Conservation (phyloP, 2,329 filamentous ascomycete genomes). For the Truncatella angustata region DNA sequence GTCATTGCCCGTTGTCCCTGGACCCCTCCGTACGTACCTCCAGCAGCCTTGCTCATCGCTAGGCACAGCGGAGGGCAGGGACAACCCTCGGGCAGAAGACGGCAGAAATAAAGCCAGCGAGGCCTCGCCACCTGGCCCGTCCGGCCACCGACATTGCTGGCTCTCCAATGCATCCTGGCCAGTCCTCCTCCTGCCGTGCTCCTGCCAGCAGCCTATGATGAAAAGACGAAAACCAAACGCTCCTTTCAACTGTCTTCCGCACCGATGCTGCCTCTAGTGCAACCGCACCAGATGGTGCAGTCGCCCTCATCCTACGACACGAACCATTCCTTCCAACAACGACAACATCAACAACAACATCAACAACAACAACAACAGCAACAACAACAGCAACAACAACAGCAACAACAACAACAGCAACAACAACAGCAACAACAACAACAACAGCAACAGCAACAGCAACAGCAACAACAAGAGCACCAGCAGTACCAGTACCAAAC, state of each 20-base stretch:
- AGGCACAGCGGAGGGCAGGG: constrained; percentile 10
- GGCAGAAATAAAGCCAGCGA: not conserved
- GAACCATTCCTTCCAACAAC: constrained; percentile 11
- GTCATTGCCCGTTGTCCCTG: constrained; percentile 9
- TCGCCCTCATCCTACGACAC: constrained; percentile 37
- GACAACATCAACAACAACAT: no score
- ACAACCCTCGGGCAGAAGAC: constrained; percentile 5
- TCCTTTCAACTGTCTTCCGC: constrained; percentile 15
- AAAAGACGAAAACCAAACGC: constrained; percentile 18
- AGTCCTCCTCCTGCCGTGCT: constrained; percentile 36
- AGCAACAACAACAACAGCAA: no score
- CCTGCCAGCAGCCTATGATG: constrained; percentile 43
- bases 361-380: no score
- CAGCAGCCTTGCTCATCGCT: not conserved
- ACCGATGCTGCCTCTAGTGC: constrained; percentile 49
- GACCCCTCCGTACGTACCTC: constrained; percentile 6
- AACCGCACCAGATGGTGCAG: constrained; percentile 52
- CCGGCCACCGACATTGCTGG: not conserved
- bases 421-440: no score
- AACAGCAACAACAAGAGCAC: no score
- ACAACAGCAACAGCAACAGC: no score
- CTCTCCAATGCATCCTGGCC: constrained; percentile 35
- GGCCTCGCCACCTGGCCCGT: not conserved
- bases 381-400: no score
- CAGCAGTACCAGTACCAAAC: no score